A percentile compares a stretch with the other conserved stretches of the same genome.
Evolutionary conservation across 805 yeast species (phyloP).

Genomic region (Cyberlindnera euphorbiiphila): DNA sequence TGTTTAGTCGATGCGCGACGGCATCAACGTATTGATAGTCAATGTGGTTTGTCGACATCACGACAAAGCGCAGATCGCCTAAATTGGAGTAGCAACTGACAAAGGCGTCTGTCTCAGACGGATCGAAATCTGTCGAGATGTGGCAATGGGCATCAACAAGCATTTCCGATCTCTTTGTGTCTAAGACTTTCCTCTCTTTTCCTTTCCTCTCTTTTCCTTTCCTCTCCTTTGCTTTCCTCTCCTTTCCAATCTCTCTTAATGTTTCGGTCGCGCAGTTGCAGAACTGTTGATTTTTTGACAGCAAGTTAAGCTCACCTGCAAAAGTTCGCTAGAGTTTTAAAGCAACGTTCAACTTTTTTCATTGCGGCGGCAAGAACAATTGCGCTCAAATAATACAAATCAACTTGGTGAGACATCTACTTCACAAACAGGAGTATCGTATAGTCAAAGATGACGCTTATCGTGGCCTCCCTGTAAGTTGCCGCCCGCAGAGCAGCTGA

Average conservation of each 20-base stretch:
- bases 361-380: neutral
- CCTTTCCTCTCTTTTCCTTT: neutral
- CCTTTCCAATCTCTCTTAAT: neutral
- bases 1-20: slow-evolving; percentile 20
- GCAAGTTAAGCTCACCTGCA: too few relatives aligned
- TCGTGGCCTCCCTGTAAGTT: slow-evolving; percentile 64
- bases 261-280: neutral
- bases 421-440: too few relatives aligned
- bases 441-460: slow-evolving; percentile 52
- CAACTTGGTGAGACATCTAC: too few relatives aligned
- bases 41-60: slow-evolving; percentile 48
- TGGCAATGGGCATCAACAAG: slow-evolving; percentile 37
- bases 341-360: too few relatives aligned
- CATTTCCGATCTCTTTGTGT: slow-evolving; percentile 6
- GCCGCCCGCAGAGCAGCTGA: too few relatives aligned
- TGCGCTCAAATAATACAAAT: too few relatives aligned
- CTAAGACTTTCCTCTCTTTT: neutral
- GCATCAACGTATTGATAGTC: slow-evolving; percentile 31
- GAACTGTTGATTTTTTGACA: neutral
- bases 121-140: slow-evolving; percentile 20
- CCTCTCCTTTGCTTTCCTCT: neutral
- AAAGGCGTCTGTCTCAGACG: slow-evolving; percentile 1
- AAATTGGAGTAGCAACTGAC: slow-evolving; percentile 5
- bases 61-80: slow-evolving; percentile 12
- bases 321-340: too few relatives aligned